These are phyloP conservation scores for Straminergon stramineum DNA, from an alignment of 225 moss, liverwort and hornwort genomes.

Conservation along the genomic window DNA sequence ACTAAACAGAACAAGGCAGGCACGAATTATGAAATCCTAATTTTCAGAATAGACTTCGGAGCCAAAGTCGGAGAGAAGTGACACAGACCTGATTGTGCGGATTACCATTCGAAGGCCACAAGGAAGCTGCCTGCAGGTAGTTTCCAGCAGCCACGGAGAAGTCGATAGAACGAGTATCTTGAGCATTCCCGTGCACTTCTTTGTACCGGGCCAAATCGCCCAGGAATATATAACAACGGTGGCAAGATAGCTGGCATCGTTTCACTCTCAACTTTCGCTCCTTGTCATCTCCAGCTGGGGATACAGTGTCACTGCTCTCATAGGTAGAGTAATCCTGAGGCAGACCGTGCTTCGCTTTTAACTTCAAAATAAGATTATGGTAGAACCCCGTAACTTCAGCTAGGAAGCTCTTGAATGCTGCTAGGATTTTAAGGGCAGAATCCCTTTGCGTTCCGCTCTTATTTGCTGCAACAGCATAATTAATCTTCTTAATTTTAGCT, in stretches of 20 bases:
- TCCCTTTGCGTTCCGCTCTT: slow-evolving; percentile 68
- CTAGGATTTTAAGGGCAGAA: slow-evolving; percentile 57
- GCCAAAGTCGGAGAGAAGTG: not conserved
- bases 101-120: slow-evolving; percentile 96
- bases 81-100: slow-evolving; percentile 90
- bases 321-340: slow-evolving; percentile 79
- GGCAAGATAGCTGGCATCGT: slow-evolving; percentile 85
- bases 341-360: slow-evolving; percentile 82
- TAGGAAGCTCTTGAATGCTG: slow-evolving; percentile 85
- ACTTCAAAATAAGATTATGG: slow-evolving; percentile 84
- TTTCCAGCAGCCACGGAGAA: slow-evolving; percentile 98
- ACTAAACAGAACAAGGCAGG: not conserved
- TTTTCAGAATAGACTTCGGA: not conserved
- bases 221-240: slow-evolving; percentile 90
- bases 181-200: slow-evolving; percentile 76
- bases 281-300: slow-evolving; percentile 40
- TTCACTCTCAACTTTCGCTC: slow-evolving; percentile 51
- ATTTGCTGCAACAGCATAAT: slow-evolving; percentile 55
- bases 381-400: slow-evolving; percentile 94
- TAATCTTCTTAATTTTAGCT: slow-evolving; percentile 76
- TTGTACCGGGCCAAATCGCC: slow-evolving; percentile 98
- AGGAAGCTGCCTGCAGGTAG: slow-evolving; percentile 77
- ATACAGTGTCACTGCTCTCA: slow-evolving; percentile 39
- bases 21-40: not conserved
- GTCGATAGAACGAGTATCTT: slow-evolving; percentile 68